Percentiles rank a stretch among this genome's conserved stretches.
phyloP scores from a whole-genome alignment of 139 green algal genomes.

The Desmodesmus armatus region DNA sequence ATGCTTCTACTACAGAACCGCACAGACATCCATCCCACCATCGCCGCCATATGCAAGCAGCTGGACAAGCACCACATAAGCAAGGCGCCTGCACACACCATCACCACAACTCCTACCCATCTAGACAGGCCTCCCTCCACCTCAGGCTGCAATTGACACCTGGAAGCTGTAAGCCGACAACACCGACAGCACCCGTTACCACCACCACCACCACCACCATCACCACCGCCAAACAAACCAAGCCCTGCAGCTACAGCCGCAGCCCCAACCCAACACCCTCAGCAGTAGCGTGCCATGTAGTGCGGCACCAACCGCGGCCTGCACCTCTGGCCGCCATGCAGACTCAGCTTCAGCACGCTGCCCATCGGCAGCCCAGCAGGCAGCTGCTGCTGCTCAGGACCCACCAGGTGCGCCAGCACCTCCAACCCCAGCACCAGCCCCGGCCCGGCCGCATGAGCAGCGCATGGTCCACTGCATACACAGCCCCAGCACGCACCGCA shows the following conservation, averaged over 20 bases:
- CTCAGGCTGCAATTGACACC: too few relatives aligned
- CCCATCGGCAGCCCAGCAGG: constrained; percentile 76
- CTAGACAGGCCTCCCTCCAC: too few relatives aligned
- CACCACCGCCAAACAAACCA: neutral
- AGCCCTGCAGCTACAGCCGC: neutral
- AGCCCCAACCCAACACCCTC: neutral
- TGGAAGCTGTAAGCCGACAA: neutral
- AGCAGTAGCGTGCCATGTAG: constrained; percentile 70
- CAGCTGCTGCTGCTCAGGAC: constrained; percentile 52
- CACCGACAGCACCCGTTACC: neutral
- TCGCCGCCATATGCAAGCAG: too few relatives aligned
- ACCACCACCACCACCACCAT: neutral
- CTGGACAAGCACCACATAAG: too few relatives aligned
- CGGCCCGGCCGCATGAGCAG: constrained; percentile 75
- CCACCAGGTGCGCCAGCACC: constrained; percentile 79
- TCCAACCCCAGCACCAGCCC: constrained; percentile 90
- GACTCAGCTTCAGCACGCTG: constrained; percentile 77
- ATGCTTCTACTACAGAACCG: too few relatives aligned
- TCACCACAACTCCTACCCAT: too few relatives aligned
- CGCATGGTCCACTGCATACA: constrained; percentile 81
- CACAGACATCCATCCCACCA: too few relatives aligned
- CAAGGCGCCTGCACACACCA: too few relatives aligned
- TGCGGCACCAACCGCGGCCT: constrained; percentile 76
- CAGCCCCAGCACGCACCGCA: constrained; percentile 75
- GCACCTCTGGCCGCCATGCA: constrained; percentile 85